Base-by-base conservation (phyloP, 2,329 filamentous ascomycete species). In the Claviceps sp. region DNA sequence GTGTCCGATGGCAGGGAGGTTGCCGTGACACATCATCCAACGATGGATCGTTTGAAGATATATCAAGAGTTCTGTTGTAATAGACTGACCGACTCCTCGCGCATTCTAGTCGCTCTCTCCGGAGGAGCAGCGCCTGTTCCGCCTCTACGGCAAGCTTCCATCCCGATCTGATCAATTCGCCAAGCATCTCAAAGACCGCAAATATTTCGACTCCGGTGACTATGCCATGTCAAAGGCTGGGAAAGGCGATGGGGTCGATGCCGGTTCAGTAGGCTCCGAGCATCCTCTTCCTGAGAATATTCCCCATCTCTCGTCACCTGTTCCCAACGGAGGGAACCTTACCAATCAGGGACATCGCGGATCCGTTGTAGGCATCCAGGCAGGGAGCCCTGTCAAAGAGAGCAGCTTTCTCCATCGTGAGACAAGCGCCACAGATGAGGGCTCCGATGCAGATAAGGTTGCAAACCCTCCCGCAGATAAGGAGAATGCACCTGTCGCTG, bases 101-200 rank as follows among this genome's bases (percentile, higher is more conserved):
- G 24, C 48, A 22, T 37, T 43, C 53, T 67, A 97, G 93, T 86
- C 88, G 60, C 80, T 98, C 71, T 86, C 86, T 51, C 85, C 90
- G 56, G 93, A 98, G 64, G 93, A 98, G 77, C 90, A 96, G 72
- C 87, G 88, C 57, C 84, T 97, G 65, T 93, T 97, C 78, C 86
- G 90, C 59, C 84, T 97, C 58, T 98, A 98, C 71, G 93, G 93
- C 72, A 97, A 97, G 74, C 84, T 97, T 55, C 93, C 93, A 58
- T 95, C 86, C 70, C 93, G 93, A 70, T 94, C 90, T 69, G 91
- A 96, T 70, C 81, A 96, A 64, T 84, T 97, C 62, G 89, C 94
- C 76, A 97, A 97, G 77, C 95, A 97, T 68, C 81, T 97, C 67
- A 96, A 96, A 79, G 93, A 97, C 70, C 90, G 93, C 75, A 98